Conservation (phyloP, 1,284 basidiomycete species). For the Trichosporon sp. region DNA sequence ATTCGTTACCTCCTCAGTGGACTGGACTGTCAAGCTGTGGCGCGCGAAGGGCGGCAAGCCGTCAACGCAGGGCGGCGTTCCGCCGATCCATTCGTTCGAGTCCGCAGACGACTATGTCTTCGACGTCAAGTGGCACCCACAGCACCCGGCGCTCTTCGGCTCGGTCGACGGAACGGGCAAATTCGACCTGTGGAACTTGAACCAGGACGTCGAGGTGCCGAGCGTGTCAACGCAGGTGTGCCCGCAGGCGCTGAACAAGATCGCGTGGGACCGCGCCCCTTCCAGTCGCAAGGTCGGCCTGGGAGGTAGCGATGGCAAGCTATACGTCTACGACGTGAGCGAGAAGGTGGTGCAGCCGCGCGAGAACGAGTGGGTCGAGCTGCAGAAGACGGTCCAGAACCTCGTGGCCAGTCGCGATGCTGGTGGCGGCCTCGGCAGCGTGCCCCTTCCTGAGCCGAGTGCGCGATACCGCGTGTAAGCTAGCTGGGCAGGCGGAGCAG, state of each 20-base stretch:
- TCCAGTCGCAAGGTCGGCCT: conserved; percentile 67
- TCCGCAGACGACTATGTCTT: conserved; percentile 98
- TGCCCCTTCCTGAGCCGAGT: neutral
- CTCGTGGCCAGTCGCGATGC: conserved; percentile 19
- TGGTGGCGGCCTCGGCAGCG: neutral
- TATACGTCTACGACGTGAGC: conserved; percentile 93
- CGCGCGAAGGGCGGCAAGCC: conserved; percentile 54
- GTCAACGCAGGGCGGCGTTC: conserved; percentile 45
- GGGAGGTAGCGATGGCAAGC: conserved; percentile 82
- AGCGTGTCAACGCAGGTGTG: conserved; percentile 47
- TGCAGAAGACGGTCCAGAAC: conserved; percentile 66
- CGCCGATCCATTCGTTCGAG: conserved; percentile 84
- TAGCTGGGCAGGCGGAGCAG: neutral
- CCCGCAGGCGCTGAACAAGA: conserved; percentile 83
- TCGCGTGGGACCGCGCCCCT: conserved; percentile 86
- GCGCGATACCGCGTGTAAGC: neutral
- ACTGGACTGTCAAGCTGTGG: conserved; percentile 97
- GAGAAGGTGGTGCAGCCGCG: conserved; percentile 69
- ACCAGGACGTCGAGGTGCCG: conserved; percentile 73
- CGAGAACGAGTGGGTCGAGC: conserved; percentile 81
- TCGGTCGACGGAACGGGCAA: conserved; percentile 88
- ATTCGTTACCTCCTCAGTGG: conserved; percentile 83
- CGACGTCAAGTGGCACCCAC: conserved; percentile 94
- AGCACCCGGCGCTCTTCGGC: conserved; percentile 89
- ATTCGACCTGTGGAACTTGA: conserved; percentile 96